phyloP scores from a whole-genome alignment of 164 flowering plant species.

The Nelumbo lutea region DNA sequence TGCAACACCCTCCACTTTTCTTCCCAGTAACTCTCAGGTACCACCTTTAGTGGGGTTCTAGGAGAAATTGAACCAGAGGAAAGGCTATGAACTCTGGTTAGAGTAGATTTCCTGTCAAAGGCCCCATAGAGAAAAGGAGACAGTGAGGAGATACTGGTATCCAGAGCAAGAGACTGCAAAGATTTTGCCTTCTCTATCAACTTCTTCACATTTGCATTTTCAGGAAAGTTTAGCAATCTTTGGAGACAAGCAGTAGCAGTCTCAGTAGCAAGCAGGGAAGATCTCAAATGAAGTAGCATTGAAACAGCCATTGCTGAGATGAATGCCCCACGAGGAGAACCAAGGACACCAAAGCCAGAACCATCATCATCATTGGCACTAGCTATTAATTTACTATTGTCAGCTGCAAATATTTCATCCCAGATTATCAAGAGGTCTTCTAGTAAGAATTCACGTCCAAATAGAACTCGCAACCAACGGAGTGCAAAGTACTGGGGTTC shows the following conservation, averaged over 20 bases:
- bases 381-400: constrained; percentile 33
- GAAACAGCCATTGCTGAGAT: constrained; percentile 82
- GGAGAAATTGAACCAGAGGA: constrained; percentile 52
- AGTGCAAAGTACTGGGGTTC: constrained; percentile 98
- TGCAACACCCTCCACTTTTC: constrained; percentile 85
- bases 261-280: constrained; percentile 89
- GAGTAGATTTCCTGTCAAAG: constrained; percentile 28
- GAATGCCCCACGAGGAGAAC: constrained; percentile 71
- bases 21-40: constrained; percentile 95
- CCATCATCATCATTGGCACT: constrained; percentile 26
- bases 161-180: constrained; percentile 59
- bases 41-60: constrained; percentile 39
- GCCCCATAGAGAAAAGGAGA: constrained; percentile 18
- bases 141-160: constrained; percentile 25
- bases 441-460: constrained; percentile 86
- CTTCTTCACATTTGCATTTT: constrained; percentile 47
- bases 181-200: constrained; percentile 75
- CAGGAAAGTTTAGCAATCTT: constrained; percentile 74
- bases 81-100: constrained; percentile 43
- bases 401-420: constrained; percentile 86
- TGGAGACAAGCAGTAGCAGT: constrained; percentile 83
- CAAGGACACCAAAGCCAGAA: constrained; percentile 31
- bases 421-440: constrained; percentile 69
- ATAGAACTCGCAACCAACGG: constrained; percentile 88
- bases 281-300: constrained; percentile 76